phyloP scores from a whole-genome alignment of 805 yeast species.

The Candida mattraensis region DNA sequence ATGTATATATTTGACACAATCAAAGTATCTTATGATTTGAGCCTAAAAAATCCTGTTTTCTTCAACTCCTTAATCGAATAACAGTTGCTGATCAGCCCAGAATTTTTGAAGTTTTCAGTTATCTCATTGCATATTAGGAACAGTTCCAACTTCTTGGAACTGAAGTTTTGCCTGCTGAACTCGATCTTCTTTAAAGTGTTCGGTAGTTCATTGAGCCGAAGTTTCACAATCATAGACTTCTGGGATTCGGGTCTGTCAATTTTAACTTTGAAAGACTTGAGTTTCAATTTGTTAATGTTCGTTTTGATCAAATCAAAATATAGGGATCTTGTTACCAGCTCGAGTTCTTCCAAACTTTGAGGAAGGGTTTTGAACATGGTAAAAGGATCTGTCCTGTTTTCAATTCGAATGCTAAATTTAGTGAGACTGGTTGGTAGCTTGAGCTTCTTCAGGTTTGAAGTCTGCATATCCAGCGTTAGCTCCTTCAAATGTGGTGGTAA shows the following conservation, averaged over 20 bases:
- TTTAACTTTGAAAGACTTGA: not conserved
- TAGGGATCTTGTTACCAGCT: not conserved
- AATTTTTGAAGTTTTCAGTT: not conserved
- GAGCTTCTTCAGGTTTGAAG: not conserved
- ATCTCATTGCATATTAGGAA: conserved; percentile 3
- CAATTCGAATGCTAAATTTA: not conserved
- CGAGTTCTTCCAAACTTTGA: conserved; percentile 1
- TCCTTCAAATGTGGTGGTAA: conserved; percentile 1
- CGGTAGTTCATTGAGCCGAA: conserved; percentile 1
- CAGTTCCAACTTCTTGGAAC: not conserved
- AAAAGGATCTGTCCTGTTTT: conserved; percentile 1
- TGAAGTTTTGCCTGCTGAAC: conserved; percentile 1
- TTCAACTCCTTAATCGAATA: conserved; percentile 2
- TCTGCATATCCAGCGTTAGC: not conserved
- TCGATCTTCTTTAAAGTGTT: not conserved
- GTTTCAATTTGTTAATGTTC: conserved; percentile 1
- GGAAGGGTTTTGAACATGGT: not conserved
- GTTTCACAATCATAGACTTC: not conserved
- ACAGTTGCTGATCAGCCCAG: not conserved
- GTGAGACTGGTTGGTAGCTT: not conserved
- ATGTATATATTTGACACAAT: not conserved
- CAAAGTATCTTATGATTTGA: no score
- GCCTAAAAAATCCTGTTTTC: conserved; percentile 4
- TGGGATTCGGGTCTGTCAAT: not conserved
- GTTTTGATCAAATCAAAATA: conserved; percentile 2